Conservation (phyloP, 768 basidiomycete genomes). For the Krasilnikovozyma curviuscula region DNA sequence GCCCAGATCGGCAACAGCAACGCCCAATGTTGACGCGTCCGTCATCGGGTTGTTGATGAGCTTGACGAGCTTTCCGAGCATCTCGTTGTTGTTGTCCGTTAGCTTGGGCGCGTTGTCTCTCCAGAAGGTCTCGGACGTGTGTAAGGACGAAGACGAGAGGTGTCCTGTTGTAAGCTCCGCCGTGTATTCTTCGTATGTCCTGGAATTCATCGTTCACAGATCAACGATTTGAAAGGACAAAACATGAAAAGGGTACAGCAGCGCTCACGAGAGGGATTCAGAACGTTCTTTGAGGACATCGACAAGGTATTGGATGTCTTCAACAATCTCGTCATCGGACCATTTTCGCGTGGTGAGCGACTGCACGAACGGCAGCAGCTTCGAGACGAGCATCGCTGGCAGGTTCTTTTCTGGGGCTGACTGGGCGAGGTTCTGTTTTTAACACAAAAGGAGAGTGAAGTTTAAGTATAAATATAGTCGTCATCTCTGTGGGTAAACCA, state of each 20-base stretch:
- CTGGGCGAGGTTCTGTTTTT: conserved; percentile 57
- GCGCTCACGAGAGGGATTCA: conserved; percentile 67
- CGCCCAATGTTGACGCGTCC: conserved; percentile 65
- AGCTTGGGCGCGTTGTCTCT: conserved; percentile 76
- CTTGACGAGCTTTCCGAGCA: conserved; percentile 68
- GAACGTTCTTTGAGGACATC: conserved; percentile 71
- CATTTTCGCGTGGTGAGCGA: conserved; percentile 69
- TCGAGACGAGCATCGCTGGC: conserved; percentile 75
- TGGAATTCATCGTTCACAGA: conserved; percentile 22
- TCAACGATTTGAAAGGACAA: too few species aligned
- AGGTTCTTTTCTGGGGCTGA: conserved; percentile 77
- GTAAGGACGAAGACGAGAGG: conserved; percentile 85
- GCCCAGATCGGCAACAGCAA: conserved; percentile 81
- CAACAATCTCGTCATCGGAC: conserved; percentile 84
- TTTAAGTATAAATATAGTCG: neutral
- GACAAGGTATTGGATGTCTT: conserved; percentile 71
- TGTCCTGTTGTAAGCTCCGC: conserved; percentile 79
- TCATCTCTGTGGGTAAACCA: neutral
- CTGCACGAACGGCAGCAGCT: conserved; percentile 68
- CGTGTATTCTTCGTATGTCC: conserved; percentile 89
- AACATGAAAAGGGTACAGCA: neutral
- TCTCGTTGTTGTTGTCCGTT: too few species aligned
- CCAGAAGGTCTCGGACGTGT: conserved; percentile 96
- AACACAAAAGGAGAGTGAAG: neutral
- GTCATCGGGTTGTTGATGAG: conserved; percentile 30